These are phyloP conservation scores for Coemansia sp. DNA, from an alignment of 192 early-diverging fungal species.

Conservation along the genomic window DNA sequence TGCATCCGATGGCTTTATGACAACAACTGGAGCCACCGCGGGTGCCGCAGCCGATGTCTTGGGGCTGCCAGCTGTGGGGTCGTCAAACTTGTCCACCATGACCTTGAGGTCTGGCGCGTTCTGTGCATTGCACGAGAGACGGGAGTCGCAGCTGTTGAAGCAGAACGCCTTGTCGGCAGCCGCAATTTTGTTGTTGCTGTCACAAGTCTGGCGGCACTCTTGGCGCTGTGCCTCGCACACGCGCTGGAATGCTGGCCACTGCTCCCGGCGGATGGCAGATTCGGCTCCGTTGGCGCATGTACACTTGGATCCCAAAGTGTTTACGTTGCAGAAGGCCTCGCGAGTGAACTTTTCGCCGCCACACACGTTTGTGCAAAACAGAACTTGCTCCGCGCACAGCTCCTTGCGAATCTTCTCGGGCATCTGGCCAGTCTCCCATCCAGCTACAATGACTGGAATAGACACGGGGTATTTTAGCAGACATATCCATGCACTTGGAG, in stretches of 20 bases:
- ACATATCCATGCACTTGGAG: too few relatives aligned
- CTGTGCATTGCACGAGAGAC: conserved; percentile 35
- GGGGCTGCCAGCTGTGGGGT: conserved; percentile 33
- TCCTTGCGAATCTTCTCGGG: conserved; percentile 51
- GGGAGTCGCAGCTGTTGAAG: conserved; percentile 48
- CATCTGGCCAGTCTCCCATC: conserved; percentile 48
- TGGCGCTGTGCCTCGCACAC: conserved; percentile 47
- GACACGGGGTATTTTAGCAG: too few relatives aligned
- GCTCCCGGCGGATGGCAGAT: conserved; percentile 44
- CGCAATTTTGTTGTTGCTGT: conserved; percentile 24
- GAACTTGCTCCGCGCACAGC: conserved; percentile 50
- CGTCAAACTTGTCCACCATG: conserved; percentile 49
- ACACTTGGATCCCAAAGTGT: conserved; percentile 50
- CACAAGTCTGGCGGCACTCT: conserved; percentile 41
- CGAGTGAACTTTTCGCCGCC: conserved; percentile 41
- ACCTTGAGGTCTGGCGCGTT: conserved; percentile 44
- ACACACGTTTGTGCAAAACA: conserved; percentile 52
- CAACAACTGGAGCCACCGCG: background rate
- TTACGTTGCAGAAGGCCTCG: conserved; percentile 51
- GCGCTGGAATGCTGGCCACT: conserved; percentile 54
- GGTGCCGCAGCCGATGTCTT: conserved; percentile 10
- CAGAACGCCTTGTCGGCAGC: conserved; percentile 26
- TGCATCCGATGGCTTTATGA: background rate
- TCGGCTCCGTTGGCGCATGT: conserved; percentile 48
- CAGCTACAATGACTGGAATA: conserved; percentile 12